Conservation (phyloP, 441 rosid genomes). For the Hura crepitans region DNA sequence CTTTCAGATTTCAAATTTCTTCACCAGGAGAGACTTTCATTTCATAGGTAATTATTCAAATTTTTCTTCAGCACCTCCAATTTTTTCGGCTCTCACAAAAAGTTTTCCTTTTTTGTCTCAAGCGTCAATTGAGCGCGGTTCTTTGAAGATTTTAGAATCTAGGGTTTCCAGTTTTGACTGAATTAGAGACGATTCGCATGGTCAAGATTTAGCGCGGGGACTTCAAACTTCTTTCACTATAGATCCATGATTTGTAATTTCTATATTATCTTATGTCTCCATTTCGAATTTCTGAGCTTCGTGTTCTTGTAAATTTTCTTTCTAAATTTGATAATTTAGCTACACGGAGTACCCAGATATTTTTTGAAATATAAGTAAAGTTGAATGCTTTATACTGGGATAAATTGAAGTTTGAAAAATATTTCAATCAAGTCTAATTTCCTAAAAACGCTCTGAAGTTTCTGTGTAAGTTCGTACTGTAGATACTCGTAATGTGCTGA, state of each 20-base stretch:
- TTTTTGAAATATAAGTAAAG: not conserved
- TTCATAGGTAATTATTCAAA: constrained; percentile 27
- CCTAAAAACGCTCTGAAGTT: not conserved
- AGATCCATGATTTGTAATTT: constrained; percentile 36
- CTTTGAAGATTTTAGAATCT: constrained; percentile 22
- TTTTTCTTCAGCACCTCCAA: not conserved
- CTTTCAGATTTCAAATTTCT: constrained; percentile 33
- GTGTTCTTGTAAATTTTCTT: not conserved
- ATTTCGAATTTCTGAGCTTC: constrained; percentile 17
- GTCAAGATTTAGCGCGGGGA: constrained; percentile 20
- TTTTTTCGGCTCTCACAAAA: not conserved
- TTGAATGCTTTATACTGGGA: constrained; percentile 1
- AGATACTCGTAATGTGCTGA: not conserved
- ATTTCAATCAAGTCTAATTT: not conserved
- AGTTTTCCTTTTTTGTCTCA: not conserved
- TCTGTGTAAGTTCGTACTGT: not conserved
- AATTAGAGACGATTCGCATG: constrained; percentile 17
- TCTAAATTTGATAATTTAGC: not conserved
- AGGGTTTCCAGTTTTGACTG: constrained; percentile 35
- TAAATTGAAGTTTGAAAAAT: constrained; percentile 10
- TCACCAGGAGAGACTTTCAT: constrained; percentile 16
- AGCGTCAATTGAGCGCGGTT: constrained; percentile 4
- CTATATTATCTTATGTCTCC: constrained; percentile 5
- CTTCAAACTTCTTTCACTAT: constrained; percentile 19
- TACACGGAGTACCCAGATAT: not conserved